phyloP scores from a whole-genome alignment of 2,329 filamentous ascomycete genomes.

The Achaetomium macrosporum region DNA sequence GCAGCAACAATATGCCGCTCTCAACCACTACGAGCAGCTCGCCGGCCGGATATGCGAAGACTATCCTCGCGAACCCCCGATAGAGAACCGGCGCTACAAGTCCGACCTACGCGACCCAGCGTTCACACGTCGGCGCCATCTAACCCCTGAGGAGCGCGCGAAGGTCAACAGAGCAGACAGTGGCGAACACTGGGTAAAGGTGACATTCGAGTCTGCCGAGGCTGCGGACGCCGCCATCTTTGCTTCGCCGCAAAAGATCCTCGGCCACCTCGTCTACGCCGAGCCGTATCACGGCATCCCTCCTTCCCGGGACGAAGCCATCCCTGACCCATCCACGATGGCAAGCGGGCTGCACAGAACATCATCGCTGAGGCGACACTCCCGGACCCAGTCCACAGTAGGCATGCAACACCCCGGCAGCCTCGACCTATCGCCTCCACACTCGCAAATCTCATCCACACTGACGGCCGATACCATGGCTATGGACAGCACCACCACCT shows the following conservation, averaged over 20 bases:
- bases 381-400: constrained; percentile 16
- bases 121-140: constrained; percentile 56
- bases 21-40: constrained; percentile 81
- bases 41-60: constrained; percentile 88
- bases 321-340: constrained; percentile 46
- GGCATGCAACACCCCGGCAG: constrained; percentile 15
- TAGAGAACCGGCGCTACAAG: constrained; percentile 64
- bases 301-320: constrained; percentile 57
- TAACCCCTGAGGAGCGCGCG: constrained; percentile 66
- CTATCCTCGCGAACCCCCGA: constrained; percentile 79
- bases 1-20: constrained; percentile 73
- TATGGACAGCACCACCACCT: constrained; percentile 34
- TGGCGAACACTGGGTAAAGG: constrained; percentile 87
- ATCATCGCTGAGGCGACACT: constrained; percentile 1
- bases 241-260: constrained; percentile 64
- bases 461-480: constrained; percentile 54
- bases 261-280: constrained; percentile 65
- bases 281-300: constrained; percentile 63
- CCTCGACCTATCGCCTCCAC: constrained; percentile 36
- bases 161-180: constrained; percentile 78
- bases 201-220: constrained; percentile 70
- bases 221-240: constrained; percentile 65
- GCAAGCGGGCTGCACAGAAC: constrained; percentile 15
- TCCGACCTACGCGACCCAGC: constrained; percentile 68
- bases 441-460: constrained; percentile 44